A percentile compares a stretch with the other conserved stretches of the same genome.
Evolutionary conservation across 129 eudicot genomes (phyloP).

Genomic region (Chrysanthemum seticuspe): DNA sequence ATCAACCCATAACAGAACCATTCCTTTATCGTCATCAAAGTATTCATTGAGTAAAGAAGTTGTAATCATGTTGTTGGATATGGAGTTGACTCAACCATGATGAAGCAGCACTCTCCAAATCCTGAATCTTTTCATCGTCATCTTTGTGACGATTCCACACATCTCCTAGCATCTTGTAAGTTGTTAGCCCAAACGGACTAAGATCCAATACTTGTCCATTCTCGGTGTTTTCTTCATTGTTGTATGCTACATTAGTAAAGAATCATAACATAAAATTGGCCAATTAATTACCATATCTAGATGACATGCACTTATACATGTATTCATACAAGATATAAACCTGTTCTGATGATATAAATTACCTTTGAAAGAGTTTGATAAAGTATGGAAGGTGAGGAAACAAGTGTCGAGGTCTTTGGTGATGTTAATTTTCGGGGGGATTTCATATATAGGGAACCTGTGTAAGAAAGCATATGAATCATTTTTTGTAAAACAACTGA

Average conservation of each 20-base stretch:
- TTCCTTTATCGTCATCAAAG: not conserved
- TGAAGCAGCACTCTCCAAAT: conserved; percentile 40
- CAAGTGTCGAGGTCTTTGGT: conserved; percentile 36
- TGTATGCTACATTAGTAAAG: conserved; percentile 5
- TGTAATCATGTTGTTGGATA: conserved; percentile 49
- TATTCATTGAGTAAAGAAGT: conserved; percentile 28
- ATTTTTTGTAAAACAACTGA: too few relatives aligned
- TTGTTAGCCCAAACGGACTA: conserved; percentile 54
- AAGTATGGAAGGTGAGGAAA: conserved; percentile 44
- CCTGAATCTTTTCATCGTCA: conserved; percentile 33
- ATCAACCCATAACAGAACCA: not conserved
- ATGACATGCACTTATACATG: not conserved
- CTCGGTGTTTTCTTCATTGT: conserved; percentile 7
- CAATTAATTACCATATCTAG: not conserved
- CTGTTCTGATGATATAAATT: not conserved
- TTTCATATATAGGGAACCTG: conserved; percentile 45
- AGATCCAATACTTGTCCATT: conserved; percentile 22
- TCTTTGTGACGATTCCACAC: conserved; percentile 30
- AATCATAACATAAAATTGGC: not conserved
- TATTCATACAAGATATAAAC: not conserved
- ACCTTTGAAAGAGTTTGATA: conserved; percentile 41
- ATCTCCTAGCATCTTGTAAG: conserved; percentile 47
- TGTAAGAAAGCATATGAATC: not conserved
- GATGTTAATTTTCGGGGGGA: conserved; percentile 19
- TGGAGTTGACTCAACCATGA: conserved; percentile 50